Base-by-base conservation (phyloP, 169 alveolate genomes). In the Toxoplasma gondii region DNA sequence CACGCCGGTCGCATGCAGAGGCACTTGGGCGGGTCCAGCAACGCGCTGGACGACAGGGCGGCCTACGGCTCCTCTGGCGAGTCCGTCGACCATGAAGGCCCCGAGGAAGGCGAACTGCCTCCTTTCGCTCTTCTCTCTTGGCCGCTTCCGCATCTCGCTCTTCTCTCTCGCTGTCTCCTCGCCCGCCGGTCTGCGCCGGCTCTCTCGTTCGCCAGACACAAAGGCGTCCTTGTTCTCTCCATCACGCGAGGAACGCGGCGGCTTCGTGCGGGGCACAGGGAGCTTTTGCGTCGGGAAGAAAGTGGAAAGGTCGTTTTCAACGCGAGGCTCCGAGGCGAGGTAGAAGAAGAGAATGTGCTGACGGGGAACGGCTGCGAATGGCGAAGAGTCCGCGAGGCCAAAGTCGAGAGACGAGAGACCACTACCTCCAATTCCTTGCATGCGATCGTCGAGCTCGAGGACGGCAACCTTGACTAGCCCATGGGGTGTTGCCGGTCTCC, bases 31-130 rank as follows among this genome's bases (percentile, higher is more conserved):
- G 39, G 94, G 92, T 29, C 92, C 94, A n/a, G 94, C 94, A 31
- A 92, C 92, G 41, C 54, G 94, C 92, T 92, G 94, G 82, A 69
- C 92, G 54, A 83, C 86, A 24, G 94, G 94, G 45, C 45, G 69
- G 0, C 94, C 94, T 43, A 81, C 31, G 36, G 94, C 91, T 12
- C 92, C 94, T 31, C 92, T 39, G 0, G 94, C 92, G 39, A 92
- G 78, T 9, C 92, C 92, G 31, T 92, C 94, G 70, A 92, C 91
- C 74, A 92, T 54, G 58, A 82, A 92, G n/a, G 92, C 94, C 24
- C 94, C 94, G 0, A 83, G 78, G 36, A 92, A 38, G 69, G 69
- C 43, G 84, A 36, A 74, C 58, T 49, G 84, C 27, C 49, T 2
- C n/a, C 49, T n/a, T 74, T 74, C 49, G 36, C 12, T 44, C 87